These are phyloP conservation scores for Cryptomeria japonica DNA, from an alignment of 75 land plant genomes.

Conservation along the genomic window DNA sequence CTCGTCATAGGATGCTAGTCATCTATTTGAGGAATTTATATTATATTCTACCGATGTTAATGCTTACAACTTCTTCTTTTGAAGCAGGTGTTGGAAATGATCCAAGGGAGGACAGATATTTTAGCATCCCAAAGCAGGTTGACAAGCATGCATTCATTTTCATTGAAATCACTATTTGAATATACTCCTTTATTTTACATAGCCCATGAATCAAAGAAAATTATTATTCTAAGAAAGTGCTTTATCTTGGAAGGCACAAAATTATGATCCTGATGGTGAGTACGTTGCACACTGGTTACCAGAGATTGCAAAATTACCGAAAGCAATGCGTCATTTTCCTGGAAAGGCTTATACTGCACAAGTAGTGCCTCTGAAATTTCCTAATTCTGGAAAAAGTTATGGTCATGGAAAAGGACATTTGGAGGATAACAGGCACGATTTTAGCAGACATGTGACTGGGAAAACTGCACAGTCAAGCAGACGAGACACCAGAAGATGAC, in stretches of 20 bases:
- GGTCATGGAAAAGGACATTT: conserved; percentile 9
- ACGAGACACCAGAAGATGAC: not conserved
- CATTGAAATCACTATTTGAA: not conserved
- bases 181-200: not conserved
- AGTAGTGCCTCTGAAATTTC: conserved; percentile 78
- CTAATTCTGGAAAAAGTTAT: not conserved
- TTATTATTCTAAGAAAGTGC: not conserved
- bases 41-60: not conserved
- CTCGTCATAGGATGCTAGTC: not conserved
- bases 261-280: conserved; percentile 93
- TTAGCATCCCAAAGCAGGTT: conserved; percentile 99
- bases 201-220: not conserved
- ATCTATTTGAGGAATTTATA: not conserved
- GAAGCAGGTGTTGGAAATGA: conserved; percentile 94
- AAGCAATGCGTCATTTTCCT: conserved; percentile 72
- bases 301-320: conserved; percentile 57
- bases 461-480: not conserved
- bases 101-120: conserved; percentile 98
- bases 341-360: conserved; percentile 70
- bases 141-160: not conserved
- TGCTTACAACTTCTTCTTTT: not conserved
- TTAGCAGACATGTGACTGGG: not conserved
- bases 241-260: conserved; percentile 61
- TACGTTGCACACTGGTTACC: conserved; percentile 94
- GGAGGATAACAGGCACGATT: not conserved